Base-by-base conservation (phyloP, 2,329 filamentous ascomycete species). In the Beauveria australis region DNA sequence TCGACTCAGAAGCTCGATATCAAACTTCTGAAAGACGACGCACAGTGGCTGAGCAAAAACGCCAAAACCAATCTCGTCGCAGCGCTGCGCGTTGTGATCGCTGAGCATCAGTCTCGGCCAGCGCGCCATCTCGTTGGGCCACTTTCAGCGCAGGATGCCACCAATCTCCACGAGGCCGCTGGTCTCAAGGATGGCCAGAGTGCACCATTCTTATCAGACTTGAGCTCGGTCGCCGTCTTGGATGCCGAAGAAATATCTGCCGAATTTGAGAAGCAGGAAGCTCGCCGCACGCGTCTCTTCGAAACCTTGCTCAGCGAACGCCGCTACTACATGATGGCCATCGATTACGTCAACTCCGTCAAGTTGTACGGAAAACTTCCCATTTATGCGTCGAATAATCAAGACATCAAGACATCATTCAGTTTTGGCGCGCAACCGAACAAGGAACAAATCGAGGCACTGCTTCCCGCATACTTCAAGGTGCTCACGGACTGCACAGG, bases 21-120 rank as follows among this genome's bases (percentile, higher is more conserved):
- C 66, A 85, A 89, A 44, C 78, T 88, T 69, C 85, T 97, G 71
- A 96, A 96, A 75, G 83, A 85, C 52, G 92, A 97, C 76, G 84
- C 91, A 40, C 72, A 89, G 66, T 97, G 92, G 92, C 78, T 99
- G 64, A 92, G 91, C 73, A 85, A 88, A 67, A 85, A 88, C 69
- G 85, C 87, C 55, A 81, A 84, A 49, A 85, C 97, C 65, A 91
- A 94, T 72, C 87, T 97, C 72, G 78, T 94, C 48, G 84, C 88
- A 14, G 92, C 93, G 28, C 78, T 99, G 68, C 85, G 94, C 62
- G 80, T 96, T 48, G 87, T 87, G 3, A 78, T 95, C 7, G 76
- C 94, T 51, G 94, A 97, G 79, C 89, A 89, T 79, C 93, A 97
- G 74, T 84, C 83, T 64, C 85, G 91, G 41, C 79, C 91, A n/a